Evolutionary conservation across 1,284 basidiomycete genomes (phyloP).

Genomic region (Calocybe gambosa): DNA sequence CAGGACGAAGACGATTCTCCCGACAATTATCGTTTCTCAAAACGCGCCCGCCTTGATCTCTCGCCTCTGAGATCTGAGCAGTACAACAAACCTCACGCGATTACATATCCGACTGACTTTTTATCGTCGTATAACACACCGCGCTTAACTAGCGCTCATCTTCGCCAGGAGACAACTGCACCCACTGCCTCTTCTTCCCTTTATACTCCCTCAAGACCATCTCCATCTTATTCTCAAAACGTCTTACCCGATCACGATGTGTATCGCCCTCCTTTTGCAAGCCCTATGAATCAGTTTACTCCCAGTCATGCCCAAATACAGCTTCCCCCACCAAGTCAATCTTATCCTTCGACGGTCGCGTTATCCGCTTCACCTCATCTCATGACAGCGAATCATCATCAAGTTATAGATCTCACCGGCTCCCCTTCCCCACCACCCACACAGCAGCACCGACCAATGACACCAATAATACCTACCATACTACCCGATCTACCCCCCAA

Average conservation of each 20-base stretch:
- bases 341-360: slow-evolving; percentile 19
- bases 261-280: slow-evolving; percentile 45
- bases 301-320: slow-evolving; percentile 19
- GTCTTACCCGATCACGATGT: slow-evolving; percentile 10
- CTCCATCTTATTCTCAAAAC: slow-evolving; percentile 8
- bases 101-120: slow-evolving; percentile 8
- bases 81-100: slow-evolving; percentile 6
- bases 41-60: slow-evolving; percentile 34
- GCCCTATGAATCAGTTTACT: slow-evolving; percentile 28
- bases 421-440: slow-evolving; percentile 66
- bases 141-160: slow-evolving; percentile 14
- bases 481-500: slow-evolving; percentile 59
- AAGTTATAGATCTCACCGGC: slow-evolving; percentile 71
- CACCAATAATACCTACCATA: slow-evolving; percentile 22
- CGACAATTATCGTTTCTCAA: slow-evolving; percentile 26
- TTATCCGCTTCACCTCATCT: slow-evolving; percentile 14
- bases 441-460: slow-evolving; percentile 15
- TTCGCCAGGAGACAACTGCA: slow-evolving; percentile 2
- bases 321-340: slow-evolving; percentile 10
- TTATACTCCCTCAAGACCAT: slow-evolving; percentile 5
- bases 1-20: slow-evolving; percentile 46
- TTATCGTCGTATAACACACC: slow-evolving; percentile 9
- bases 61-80: slow-evolving; percentile 14
- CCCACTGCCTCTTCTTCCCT: too few relatives aligned
- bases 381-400: slow-evolving; percentile 26